Evolutionary conservation across 2,329 filamentous ascomycete species (phyloP).

Genomic region (Ophioceras dolichostomum): DNA sequence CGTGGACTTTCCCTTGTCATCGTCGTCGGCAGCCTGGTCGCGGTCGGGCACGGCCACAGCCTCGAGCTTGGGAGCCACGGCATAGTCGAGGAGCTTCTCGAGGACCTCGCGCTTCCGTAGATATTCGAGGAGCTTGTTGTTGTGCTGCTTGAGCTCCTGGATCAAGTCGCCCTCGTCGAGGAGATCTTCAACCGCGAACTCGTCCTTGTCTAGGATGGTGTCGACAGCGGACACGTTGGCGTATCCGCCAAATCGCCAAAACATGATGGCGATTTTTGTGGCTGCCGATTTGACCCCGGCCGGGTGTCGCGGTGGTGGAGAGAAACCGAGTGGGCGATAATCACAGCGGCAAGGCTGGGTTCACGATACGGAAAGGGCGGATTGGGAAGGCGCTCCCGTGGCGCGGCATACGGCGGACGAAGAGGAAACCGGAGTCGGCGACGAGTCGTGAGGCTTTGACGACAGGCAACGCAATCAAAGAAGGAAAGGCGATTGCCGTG

Average conservation of each 20-base stretch:
- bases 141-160: conserved; percentile 96
- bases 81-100: conserved; percentile 78
- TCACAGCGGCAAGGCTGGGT: too few relatives aligned
- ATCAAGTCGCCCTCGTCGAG: conserved; percentile 94
- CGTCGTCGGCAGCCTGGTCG: conserved; percentile 36
- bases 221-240: conserved; percentile 95
- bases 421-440: not conserved
- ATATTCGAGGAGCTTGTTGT: conserved; percentile 94
- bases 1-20: conserved; percentile 34
- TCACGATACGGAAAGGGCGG: not conserved
- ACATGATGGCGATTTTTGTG: conserved; percentile 57
- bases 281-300: not conserved
- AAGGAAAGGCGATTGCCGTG: not conserved
- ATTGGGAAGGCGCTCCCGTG: not conserved
- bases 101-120: conserved; percentile 79
- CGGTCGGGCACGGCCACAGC: conserved; percentile 37
- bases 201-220: conserved; percentile 89
- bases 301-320: not conserved
- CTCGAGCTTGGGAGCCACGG: conserved; percentile 65
- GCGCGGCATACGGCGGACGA: conserved; percentile 1
- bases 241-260: conserved; percentile 99
- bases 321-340: not conserved
- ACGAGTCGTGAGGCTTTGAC: too few relatives aligned
- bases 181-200: conserved; percentile 90
- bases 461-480: conserved; percentile 1